Conservation (phyloP, 176 grass and related monocot genomes). For the Aegilops sharonensis region DNA sequence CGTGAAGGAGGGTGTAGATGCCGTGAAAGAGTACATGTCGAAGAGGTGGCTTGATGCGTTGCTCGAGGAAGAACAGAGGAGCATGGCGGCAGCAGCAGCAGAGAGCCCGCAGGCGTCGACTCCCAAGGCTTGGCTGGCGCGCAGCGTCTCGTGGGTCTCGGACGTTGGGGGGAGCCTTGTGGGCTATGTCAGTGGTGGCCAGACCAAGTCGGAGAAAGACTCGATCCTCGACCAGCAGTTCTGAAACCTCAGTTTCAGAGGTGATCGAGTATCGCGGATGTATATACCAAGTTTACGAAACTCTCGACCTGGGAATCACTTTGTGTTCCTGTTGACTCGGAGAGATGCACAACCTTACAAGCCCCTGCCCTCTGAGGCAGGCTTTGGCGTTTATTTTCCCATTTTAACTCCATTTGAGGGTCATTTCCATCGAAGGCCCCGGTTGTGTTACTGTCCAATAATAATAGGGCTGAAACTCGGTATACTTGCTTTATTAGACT, state of each 20-base stretch:
- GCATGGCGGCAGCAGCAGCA: constrained; percentile 42
- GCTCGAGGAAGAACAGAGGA: constrained; percentile 62
- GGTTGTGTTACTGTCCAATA: constrained; percentile 20
- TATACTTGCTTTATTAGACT: not conserved
- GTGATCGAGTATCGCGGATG: constrained; percentile 11
- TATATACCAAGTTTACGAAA: constrained; percentile 32
- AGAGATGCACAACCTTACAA: not conserved
- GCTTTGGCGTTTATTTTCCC: not conserved
- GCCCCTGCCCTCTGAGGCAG: not conserved
- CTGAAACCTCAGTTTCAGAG: constrained; percentile 1
- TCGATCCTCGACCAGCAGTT: constrained; percentile 65
- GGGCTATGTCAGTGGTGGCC: constrained; percentile 45
- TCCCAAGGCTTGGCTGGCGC: constrained; percentile 59
- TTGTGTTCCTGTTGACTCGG: not conserved
- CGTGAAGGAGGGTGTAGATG: constrained; percentile 51
- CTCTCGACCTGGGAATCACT: not conserved
- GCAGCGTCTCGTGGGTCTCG: constrained; percentile 65
- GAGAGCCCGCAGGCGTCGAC: constrained; percentile 37
- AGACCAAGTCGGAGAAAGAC: constrained; percentile 46
- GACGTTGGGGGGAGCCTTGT: constrained; percentile 56
- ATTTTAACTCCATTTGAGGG: not conserved
- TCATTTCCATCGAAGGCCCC: not conserved
- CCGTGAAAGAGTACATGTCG: constrained; percentile 76
- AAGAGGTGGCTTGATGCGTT: constrained; percentile 59
- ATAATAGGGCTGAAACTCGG: constrained; percentile 43